Evolutionary conservation across 495 filamentous ascomycete species (phyloP), one percentile per base, ranked within the genome.

Genomic region (Hyaloscypha hepaticicola): DNA sequence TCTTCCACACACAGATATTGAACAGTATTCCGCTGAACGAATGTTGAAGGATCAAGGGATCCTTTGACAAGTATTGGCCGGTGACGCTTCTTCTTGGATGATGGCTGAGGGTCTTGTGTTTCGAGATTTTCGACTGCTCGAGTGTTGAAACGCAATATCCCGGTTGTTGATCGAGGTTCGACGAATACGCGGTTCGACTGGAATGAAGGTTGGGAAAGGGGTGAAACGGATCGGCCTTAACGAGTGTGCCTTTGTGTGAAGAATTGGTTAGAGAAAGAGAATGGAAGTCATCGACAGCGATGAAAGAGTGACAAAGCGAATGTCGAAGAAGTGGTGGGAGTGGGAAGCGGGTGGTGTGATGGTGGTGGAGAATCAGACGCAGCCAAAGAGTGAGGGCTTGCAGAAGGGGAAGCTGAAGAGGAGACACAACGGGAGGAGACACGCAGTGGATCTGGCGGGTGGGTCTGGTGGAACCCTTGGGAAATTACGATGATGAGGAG

Each of bases 241-340:
- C 69, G 69, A 72, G 55, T 69, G 69, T 66, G 66, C 69, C 69
- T 66, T 21, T 29, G 12, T n/a, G 28, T 50, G 34, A 38, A 52
- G 49, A 51, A 49, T 28, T 51, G 51, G 25, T 53, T 51, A 58
- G 16, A 31, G 33, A 22, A 56, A 65, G 58, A 50, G 61, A 61
- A 58, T 48, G 58, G 41, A 55, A 64, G 33, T 53, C 55, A 64
- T 67, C 55, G 60, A 67, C 29, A 25, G 48, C 55, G 63, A 60
- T 60, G 65, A 63, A 58, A 9, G n/a, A 58, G 26, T 38, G 56
- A 45, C 33, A 14, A 29, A 41, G 21, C 21, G 19, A 41, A 19
- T 56, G 3, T 21, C 19, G 29, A 16, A 41, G 38, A 29, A 7
- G 26, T 1, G 25, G 22, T 21, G 19, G 31, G 29, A 19, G 29